Evolutionary conservation across 352 stramenopile genomes (phyloP), one percentile per base, ranked within the genome.

Genomic region (Pythium vanterpoolii): DNA sequence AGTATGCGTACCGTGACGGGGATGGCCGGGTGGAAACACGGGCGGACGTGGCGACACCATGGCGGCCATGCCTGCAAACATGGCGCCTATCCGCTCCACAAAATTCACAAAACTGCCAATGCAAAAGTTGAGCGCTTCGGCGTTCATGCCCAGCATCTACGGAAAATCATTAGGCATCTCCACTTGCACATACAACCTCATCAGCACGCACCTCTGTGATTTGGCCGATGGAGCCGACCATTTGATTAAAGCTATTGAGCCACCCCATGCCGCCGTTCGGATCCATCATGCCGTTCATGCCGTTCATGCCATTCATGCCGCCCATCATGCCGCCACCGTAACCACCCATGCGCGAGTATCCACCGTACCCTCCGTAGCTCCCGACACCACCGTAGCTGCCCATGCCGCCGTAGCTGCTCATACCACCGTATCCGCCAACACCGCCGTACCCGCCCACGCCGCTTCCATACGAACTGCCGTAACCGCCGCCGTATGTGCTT

Each of bases 61-160:
- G 23, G 78, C 66, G 6, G 82, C 80, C 42, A 88, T 79, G 21
- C 74, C 72, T 1, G 79, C 81, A 26, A 76, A 89, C 78, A 92
- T 89, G 42, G 72, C 78, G 53, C 76, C 79, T 75, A 92, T 90
- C 40, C 82, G 73, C 64, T 93, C 84, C n/a, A 92, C 53, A 55
- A 92, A 93, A 50, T 93, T 72, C 8, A 93, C 80, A 61, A 90
- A 93, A 52, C 79, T 92, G 5, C 76, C 60, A 28, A 76, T 68
- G 52, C 69, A 76, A 47, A 73, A 76, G 47, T 76, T 62, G 36
- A 76, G 64, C 38, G 69, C 66, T 34, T 76, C 69, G 19, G 69
- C 69, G 60, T 76, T 76, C 69, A 76, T 76, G 13, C 69, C 69
- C 3, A 76, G 65, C 49, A 76, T 64, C 68, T 76, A 60, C 28